Conservation (phyloP, 2,329 filamentous ascomycete species). For the Lasiodiplodia hormozganensis region DNA sequence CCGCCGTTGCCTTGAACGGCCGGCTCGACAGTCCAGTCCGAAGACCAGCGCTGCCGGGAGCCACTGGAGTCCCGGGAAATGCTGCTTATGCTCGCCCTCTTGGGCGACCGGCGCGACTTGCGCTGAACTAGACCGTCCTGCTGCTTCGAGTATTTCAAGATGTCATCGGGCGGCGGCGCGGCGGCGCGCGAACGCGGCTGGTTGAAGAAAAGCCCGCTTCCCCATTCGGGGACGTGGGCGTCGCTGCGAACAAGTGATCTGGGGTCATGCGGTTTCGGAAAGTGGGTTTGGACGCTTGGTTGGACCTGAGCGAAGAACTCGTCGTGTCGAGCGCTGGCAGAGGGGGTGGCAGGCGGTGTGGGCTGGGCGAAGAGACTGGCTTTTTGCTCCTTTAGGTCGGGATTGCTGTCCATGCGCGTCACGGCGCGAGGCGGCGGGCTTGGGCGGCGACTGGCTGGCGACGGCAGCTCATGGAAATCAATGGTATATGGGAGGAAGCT, state of each 20-base stretch:
- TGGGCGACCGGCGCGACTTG: slow-evolving; percentile 34
- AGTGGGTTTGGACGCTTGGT: slow-evolving; percentile 59
- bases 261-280: slow-evolving; percentile 56
- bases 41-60: slow-evolving; percentile 68
- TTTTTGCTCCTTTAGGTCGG: slow-evolving; percentile 40
- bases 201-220: slow-evolving; percentile 63
- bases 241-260: slow-evolving; percentile 72
- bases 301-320: slow-evolving; percentile 55
- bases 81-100: slow-evolving; percentile 30
- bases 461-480: slow-evolving; percentile 75
- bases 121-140: slow-evolving; percentile 44
- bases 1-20: slow-evolving; percentile 94
- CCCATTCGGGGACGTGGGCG: slow-evolving; percentile 79
- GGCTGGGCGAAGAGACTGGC: slow-evolving; percentile 50
- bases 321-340: slow-evolving; percentile 44
- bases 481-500: slow-evolving; percentile 94
- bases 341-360: slow-evolving; percentile 52
- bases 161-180: slow-evolving; percentile 75
- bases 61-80: slow-evolving; percentile 37
- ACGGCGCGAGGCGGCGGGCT: slow-evolving; percentile 36
- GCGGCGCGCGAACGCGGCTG: slow-evolving; percentile 78
- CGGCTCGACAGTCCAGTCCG: slow-evolving; percentile 81
- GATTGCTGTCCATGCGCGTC: slow-evolving; percentile 56
- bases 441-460: slow-evolving; percentile 37
- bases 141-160: slow-evolving; percentile 70